phyloP scores from a whole-genome alignment of 352 stramenopile genomes.

The Phytophthora brassicae region DNA sequence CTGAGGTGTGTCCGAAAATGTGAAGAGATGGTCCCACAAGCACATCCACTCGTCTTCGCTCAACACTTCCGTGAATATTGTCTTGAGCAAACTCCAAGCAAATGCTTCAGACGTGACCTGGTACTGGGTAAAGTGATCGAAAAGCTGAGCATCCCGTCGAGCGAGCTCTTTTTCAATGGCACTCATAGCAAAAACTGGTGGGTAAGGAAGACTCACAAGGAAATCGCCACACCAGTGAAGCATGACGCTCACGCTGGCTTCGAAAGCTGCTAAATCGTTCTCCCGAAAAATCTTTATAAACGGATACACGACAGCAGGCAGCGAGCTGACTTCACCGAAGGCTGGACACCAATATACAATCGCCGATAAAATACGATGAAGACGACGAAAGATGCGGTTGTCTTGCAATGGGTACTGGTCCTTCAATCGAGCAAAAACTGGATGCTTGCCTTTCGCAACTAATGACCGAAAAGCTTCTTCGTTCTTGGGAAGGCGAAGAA shows the following conservation, averaged over 20 bases:
- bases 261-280: constrained; percentile 90
- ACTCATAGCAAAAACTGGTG: constrained; percentile 70
- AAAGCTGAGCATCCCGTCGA: constrained; percentile 65
- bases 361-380: constrained; percentile 80
- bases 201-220: constrained; percentile 81
- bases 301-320: constrained; percentile 86
- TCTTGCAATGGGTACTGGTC: constrained; percentile 84
- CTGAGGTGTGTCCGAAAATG: constrained; percentile 62
- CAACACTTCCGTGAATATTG: constrained; percentile 89
- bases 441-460: constrained; percentile 75
- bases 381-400: constrained; percentile 65
- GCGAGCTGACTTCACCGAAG: constrained; percentile 84
- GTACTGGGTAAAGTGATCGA: constrained; percentile 76
- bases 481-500: constrained; percentile 85
- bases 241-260: constrained; percentile 84
- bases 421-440: constrained; percentile 62
- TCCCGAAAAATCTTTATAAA: constrained; percentile 87
- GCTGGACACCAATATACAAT: constrained; percentile 91
- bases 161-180: constrained; percentile 75
- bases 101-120: constrained; percentile 64
- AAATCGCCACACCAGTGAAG: constrained; percentile 85
- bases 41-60: constrained; percentile 86
- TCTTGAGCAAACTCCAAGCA: constrained; percentile 86
- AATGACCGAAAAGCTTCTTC: constrained; percentile 75
- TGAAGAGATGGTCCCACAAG: constrained; percentile 89